A percentile compares a stretch with the other conserved stretches of the same genome.
Evolutionary conservation across 2,329 filamentous ascomycete genomes (phyloP).

Genomic region (Colletotrichum sp.): DNA sequence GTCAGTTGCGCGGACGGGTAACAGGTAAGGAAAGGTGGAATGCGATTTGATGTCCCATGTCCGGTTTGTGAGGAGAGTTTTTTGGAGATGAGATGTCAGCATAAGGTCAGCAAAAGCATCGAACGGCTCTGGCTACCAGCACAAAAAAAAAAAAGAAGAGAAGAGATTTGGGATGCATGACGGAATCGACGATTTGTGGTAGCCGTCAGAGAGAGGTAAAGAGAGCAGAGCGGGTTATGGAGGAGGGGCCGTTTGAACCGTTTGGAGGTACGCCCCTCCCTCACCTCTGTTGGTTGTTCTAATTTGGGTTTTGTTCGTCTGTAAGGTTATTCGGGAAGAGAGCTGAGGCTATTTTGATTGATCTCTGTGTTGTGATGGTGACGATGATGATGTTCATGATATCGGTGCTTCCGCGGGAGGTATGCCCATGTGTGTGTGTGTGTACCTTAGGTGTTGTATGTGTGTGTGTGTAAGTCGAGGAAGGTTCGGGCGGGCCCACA

Average conservation of each 20-base stretch:
- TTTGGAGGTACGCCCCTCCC: background rate
- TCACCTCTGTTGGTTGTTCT: background rate
- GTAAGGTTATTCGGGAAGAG: background rate
- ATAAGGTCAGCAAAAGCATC: background rate
- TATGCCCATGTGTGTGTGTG: no score
- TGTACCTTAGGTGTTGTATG: no score
- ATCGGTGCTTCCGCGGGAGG: background rate
- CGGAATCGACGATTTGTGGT: background rate
- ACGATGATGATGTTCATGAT: background rate
- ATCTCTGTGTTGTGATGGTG: background rate
- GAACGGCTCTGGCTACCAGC: background rate
- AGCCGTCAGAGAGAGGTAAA: background rate
- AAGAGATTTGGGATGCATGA: background rate
- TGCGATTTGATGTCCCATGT: background rate
- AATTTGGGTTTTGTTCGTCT: background rate
- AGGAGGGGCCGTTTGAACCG: background rate
- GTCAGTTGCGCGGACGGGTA: background rate
- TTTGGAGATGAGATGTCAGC: background rate
- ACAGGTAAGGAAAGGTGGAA: background rate
- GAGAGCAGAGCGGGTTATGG: background rate
- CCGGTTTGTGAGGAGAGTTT: background rate
- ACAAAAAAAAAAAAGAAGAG: background rate
- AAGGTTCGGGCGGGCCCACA: background rate
- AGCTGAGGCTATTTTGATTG: background rate
- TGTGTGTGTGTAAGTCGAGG: background rate